phyloP scores from a whole-genome alignment of 805 yeast species.

The Ogataea kodamae region DNA sequence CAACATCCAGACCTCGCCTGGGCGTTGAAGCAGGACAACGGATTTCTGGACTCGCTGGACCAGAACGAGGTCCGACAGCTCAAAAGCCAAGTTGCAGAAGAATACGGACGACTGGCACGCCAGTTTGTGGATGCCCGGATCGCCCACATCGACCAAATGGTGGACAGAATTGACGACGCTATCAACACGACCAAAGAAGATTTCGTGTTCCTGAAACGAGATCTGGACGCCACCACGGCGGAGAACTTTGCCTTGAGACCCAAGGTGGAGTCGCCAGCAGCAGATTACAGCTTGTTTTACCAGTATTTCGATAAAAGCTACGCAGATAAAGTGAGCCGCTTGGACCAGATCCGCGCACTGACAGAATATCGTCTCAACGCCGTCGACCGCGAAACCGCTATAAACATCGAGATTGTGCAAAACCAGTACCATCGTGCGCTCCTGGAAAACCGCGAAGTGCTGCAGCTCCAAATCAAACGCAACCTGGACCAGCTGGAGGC shows the following conservation, averaged over 20 bases:
- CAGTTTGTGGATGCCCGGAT: conserved; percentile 31
- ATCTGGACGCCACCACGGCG: conserved; percentile 14
- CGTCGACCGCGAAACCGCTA: conserved; percentile 9
- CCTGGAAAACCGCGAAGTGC: conserved; percentile 22
- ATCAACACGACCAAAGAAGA: conserved; percentile 25
- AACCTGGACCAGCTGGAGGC: conserved; percentile 18
- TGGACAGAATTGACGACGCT: conserved; percentile 31
- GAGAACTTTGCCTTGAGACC: conserved; percentile 6
- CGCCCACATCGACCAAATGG: conserved; percentile 31
- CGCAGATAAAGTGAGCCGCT: conserved; percentile 10
- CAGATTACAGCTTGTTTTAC: conserved; percentile 15
- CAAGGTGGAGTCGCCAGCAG: conserved; percentile 8
- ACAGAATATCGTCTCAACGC: conserved; percentile 17
- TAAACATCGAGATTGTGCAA: conserved; percentile 9
- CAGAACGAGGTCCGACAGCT: conserved; percentile 19
- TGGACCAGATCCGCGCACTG: conserved; percentile 12
- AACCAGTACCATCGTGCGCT: conserved; percentile 15
- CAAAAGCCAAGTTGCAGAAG: conserved; percentile 25
- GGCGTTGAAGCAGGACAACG: background rate
- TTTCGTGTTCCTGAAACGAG: conserved; percentile 16
- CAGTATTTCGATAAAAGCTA: conserved; percentile 15
- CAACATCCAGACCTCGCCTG: conserved; percentile 8
- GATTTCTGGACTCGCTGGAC: conserved; percentile 5
- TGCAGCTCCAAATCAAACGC: conserved; percentile 12
- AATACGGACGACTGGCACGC: conserved; percentile 31